phyloP scores from a whole-genome alignment of 2,329 filamentous ascomycete genomes.

The Aaosphaeria pasadenensis region DNA sequence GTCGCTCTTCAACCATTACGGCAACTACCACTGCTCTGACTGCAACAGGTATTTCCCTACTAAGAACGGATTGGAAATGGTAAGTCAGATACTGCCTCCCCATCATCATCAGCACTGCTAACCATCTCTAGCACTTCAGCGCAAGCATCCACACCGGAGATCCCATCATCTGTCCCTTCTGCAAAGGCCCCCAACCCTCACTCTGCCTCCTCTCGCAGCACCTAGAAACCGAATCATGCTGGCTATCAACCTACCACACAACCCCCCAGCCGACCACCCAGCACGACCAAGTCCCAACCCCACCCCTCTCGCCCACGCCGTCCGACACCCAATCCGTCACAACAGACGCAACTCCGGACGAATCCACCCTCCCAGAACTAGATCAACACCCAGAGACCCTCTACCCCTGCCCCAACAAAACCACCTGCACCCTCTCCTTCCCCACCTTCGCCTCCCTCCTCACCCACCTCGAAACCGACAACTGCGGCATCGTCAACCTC shows the following conservation, averaged over 20 bases:
- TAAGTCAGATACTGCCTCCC: background rate
- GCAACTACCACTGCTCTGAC: conserved; percentile 7
- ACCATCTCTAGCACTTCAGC: conserved; percentile 46
- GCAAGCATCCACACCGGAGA: conserved; percentile 48
- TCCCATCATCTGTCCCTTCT: conserved; percentile 54
- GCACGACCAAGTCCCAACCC: conserved; percentile 17
- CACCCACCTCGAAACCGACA: conserved; percentile 47
- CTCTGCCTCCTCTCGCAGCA: conserved; percentile 56
- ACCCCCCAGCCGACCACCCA: conserved; percentile 52
- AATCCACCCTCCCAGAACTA: conserved; percentile 35
- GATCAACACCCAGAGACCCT: conserved; percentile 53
- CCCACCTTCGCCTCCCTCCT: conserved; percentile 39
- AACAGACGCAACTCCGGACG: conserved; percentile 47
- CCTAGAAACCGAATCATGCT: conserved; percentile 54
- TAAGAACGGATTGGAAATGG: conserved; percentile 15
- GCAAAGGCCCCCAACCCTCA: conserved; percentile 43
- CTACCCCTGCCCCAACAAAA: conserved; percentile 43
- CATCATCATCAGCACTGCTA: too few species aligned
- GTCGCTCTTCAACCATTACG: conserved; percentile 10
- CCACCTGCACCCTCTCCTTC: conserved; percentile 39
- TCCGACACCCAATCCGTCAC: background rate
- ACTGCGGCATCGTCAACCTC: conserved; percentile 41
- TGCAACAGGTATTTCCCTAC: conserved; percentile 18
- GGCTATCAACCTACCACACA: conserved; percentile 44
- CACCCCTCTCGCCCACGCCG: conserved; percentile 3